Conservation (phyloP, 306 rosid genomes). For the Pterocarpus santalinus region DNA sequence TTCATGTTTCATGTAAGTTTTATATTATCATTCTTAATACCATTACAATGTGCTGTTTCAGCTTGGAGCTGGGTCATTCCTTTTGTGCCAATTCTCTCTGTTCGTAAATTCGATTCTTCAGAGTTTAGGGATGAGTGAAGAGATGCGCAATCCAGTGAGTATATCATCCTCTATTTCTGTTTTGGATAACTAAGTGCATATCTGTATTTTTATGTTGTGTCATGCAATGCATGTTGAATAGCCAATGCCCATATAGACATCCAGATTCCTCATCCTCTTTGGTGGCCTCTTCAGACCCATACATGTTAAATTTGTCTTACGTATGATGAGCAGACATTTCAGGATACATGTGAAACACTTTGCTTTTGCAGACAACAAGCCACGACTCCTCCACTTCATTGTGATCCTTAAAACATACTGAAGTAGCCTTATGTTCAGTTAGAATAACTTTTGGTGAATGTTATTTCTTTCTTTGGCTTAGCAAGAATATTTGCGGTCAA, state of each 20-base stretch:
- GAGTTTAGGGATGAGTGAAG: slow-evolving; percentile 79
- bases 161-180: slow-evolving; percentile 17
- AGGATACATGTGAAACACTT: background rate
- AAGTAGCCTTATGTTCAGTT: background rate
- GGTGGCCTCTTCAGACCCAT: background rate
- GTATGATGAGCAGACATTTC: background rate
- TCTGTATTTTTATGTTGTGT: slow-evolving; percentile 1
- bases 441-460: slow-evolving; percentile 26
- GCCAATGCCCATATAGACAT: background rate
- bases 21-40: background rate
- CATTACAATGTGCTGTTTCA: slow-evolving; percentile 52
- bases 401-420: background rate
- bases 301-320: background rate
- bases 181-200: slow-evolving; percentile 27
- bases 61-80: slow-evolving; percentile 82
- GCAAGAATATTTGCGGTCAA: slow-evolving; percentile 5
- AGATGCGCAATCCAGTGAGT: slow-evolving; percentile 86
- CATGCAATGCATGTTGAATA: slow-evolving; percentile 32
- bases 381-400: background rate
- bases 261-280: slow-evolving; percentile 9
- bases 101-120: slow-evolving; percentile 71
- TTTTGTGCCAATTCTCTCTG: slow-evolving; percentile 69
- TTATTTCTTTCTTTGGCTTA: slow-evolving; percentile 6
- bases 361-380: background rate
- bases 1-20: slow-evolving; percentile 25